phyloP scores from a whole-genome alignment of 495 filamentous ascomycete genomes.

The Tuber melanosporum region DNA sequence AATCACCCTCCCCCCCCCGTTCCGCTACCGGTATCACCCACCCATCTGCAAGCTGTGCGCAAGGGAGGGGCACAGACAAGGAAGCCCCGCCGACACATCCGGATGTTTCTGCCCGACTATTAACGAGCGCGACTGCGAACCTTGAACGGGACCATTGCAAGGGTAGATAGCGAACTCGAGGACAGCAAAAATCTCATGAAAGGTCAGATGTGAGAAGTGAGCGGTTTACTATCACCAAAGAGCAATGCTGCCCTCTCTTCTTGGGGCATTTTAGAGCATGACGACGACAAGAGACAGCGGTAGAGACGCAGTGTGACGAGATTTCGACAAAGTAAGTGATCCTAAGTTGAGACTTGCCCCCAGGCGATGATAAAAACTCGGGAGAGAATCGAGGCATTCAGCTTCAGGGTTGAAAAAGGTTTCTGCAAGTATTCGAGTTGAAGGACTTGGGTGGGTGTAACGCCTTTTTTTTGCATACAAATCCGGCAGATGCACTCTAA shows the following conservation, averaged over 20 bases:
- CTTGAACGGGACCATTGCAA: slow-evolving; percentile 3
- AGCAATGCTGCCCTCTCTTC: slow-evolving; percentile 6
- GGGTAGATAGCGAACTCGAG: slow-evolving; percentile 12
- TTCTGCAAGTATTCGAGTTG: too few relatives aligned
- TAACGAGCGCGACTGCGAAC: slow-evolving; percentile 10
- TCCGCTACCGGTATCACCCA: slow-evolving; percentile 22
- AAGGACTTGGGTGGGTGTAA: too few relatives aligned
- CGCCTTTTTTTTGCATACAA: too few relatives aligned
- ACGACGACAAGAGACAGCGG: not conserved
- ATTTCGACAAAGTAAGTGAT: not conserved
- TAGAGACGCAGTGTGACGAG: not conserved
- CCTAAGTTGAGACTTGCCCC: not conserved
- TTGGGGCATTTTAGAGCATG: slow-evolving; percentile 9
- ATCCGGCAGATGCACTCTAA: too few relatives aligned
- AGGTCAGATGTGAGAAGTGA: slow-evolving; percentile 29
- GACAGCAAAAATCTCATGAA: slow-evolving; percentile 8
- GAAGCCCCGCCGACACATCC: slow-evolving; percentile 15
- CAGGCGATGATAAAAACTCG: not conserved
- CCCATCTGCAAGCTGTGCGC: slow-evolving; percentile 13
- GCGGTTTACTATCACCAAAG: slow-evolving; percentile 20
- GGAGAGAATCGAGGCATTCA: not conserved
- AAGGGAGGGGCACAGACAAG: slow-evolving; percentile 8
- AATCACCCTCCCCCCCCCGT: slow-evolving; percentile 7
- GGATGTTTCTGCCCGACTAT: slow-evolving; percentile 18
- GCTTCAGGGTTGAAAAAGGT: too few relatives aligned